Evolutionary conservation across 2,329 filamentous ascomycete species (phyloP).

Genomic region (Fusarium mangiferae): DNA sequence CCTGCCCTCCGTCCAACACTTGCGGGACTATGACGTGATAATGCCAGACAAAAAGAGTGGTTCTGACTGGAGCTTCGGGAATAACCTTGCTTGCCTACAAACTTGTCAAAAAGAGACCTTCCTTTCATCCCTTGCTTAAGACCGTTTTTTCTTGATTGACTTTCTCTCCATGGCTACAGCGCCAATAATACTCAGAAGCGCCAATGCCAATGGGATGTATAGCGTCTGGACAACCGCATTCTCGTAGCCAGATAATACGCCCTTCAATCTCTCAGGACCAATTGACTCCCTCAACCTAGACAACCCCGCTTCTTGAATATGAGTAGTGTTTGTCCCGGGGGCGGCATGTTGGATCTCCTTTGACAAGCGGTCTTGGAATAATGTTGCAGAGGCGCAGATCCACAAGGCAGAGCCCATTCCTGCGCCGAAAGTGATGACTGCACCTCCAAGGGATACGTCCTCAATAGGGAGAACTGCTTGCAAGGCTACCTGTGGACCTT

Average conservation of each 20-base stretch:
- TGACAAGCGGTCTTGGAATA: conserved; percentile 35
- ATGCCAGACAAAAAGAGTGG: neutral
- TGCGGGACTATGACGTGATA: no score
- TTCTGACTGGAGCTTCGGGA: no score
- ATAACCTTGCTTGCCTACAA: neutral
- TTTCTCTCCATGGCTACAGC: conserved; percentile 37
- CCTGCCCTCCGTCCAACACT: no score
- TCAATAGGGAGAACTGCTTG: conserved; percentile 34
- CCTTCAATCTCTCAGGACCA: conserved; percentile 11
- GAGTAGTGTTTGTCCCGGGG: conserved; percentile 8
- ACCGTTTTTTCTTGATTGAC: conserved; percentile 38
- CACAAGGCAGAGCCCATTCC: conserved; percentile 40
- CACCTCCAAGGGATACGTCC: conserved; percentile 38
- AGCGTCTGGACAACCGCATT: conserved; percentile 37
- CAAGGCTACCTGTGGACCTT: conserved; percentile 34
- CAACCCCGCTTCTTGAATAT: conserved; percentile 20
- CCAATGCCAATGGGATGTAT: conserved; percentile 35
- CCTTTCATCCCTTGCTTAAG: neutral
- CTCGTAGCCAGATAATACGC: conserved; percentile 35
- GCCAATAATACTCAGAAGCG: conserved; percentile 31
- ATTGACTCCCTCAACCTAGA: conserved; percentile 30
- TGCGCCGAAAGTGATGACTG: conserved; percentile 35
- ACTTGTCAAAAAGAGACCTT: no score
- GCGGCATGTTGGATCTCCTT: conserved; percentile 29
- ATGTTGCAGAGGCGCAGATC: conserved; percentile 41